Evolutionary conservation across 106 monocot species (phyloP), one percentile per base, ranked within the genome.

Genomic region (Dioscorea zingiberensis): DNA sequence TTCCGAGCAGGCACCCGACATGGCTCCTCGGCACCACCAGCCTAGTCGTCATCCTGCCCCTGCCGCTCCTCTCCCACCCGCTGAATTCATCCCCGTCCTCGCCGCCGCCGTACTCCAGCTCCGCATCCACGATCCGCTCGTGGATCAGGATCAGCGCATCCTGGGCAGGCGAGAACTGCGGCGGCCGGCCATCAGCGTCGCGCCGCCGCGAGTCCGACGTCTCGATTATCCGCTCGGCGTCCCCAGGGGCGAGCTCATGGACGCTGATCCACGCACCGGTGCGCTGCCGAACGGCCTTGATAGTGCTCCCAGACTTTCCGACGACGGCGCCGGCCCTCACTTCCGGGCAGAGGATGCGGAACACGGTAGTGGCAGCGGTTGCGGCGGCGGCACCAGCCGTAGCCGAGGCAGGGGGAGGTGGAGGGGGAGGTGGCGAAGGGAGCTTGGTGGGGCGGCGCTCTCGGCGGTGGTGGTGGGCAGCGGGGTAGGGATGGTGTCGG

Each of bases 1-100:
- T 93, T 3, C 98, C 98, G 68, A 98, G 64, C 73, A 98, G 70
- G 56, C 98, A 98, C 25, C 98, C 98, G 7, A 98, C 98, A 24
- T 98, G 88, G 23, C 72, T 49, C 70, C 82, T 79, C 54, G 93
- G 93, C 70, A 98, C 93, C 18, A 98, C 86, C 59, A 98, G 62
- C 65, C 89, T 79, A 24, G 92, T 84, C 21, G 83, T 86, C 27
- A 89, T 58, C 68, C 80, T 77, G 44, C 74, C 81, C 7, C 73
- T 48, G 17, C 67, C 82, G 68, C 77, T 38, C 60, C 75, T 45
- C n/a, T 65, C 71, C 61, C 81, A 72, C 48, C 78, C 76, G 6
- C 66, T 45, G 3, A 47, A 47, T 5, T 73, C 65, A 0, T 72
- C 66, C 24, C 49, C 80, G 18, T 76, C 77, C 15, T 69, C 64